Conservation (phyloP, 2,329 filamentous ascomycete species). For the Trichoderma sp. region DNA sequence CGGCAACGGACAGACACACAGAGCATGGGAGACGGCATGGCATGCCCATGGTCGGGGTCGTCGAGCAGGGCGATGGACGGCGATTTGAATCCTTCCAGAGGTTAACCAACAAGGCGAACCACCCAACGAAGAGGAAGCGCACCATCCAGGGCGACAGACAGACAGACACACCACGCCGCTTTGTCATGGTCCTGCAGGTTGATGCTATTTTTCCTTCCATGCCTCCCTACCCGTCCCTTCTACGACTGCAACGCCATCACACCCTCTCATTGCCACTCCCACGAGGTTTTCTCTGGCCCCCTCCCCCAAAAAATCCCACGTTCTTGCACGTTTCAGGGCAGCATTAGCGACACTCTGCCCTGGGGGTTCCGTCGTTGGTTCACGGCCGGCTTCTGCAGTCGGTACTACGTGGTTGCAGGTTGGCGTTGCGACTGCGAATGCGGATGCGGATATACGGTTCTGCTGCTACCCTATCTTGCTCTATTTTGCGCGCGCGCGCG, state of each 20-base stretch:
- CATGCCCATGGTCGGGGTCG: neutral
- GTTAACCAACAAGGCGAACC: neutral
- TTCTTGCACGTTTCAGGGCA: slow-evolving; percentile 30
- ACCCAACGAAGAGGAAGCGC: neutral
- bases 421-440: too few relatives aligned
- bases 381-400: slow-evolving; percentile 11
- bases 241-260: neutral
- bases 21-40: too few relatives aligned
- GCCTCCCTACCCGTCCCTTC: neutral
- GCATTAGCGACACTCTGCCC: slow-evolving; percentile 19
- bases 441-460: too few relatives aligned
- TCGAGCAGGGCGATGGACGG: neutral
- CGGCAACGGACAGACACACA: neutral
- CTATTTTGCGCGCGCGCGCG: neutral
- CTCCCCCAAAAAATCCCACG: slow-evolving; percentile 17
- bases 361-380: slow-evolving; percentile 1
- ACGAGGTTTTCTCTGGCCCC: neutral
- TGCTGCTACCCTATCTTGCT: neutral
- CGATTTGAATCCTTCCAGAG: slow-evolving; percentile 24
- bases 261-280: neutral
- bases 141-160: neutral
- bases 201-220: neutral
- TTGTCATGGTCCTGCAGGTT: neutral
- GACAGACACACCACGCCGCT: neutral
- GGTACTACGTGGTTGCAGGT: neutral